A percentile compares a stretch with the other conserved stretches of the same genome.
phyloP scores from a whole-genome alignment of 352 stramenopile genomes.

The Globisporangium sylvaticum region DNA sequence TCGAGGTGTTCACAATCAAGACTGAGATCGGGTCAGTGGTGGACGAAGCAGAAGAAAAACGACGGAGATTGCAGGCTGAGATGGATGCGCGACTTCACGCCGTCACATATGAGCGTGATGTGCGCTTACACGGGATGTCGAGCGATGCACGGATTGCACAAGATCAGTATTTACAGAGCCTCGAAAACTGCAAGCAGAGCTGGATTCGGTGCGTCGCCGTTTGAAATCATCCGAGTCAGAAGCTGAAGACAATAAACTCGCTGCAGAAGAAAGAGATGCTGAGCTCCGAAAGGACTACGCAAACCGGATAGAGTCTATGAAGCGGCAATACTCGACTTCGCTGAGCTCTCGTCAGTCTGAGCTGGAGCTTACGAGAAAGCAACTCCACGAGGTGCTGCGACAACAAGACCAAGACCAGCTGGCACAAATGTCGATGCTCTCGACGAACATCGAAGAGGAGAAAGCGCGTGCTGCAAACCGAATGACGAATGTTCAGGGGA shows the following conservation, averaged over 20 bases:
- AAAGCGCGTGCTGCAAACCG: slow-evolving; percentile 37
- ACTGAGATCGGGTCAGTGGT: slow-evolving; percentile 19
- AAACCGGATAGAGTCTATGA: slow-evolving; percentile 17
- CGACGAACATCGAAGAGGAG: slow-evolving; percentile 36
- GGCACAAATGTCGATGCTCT: slow-evolving; percentile 49
- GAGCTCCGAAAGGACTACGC: slow-evolving; percentile 26
- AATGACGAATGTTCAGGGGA: slow-evolving; percentile 41
- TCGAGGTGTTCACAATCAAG: slow-evolving; percentile 49
- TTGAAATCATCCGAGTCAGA: slow-evolving; percentile 28
- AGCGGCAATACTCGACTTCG: slow-evolving; percentile 14
- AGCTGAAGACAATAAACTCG: slow-evolving; percentile 34
- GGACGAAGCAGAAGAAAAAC: slow-evolving; percentile 22
- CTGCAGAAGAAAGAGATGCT: slow-evolving; percentile 29
- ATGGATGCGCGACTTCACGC: slow-evolving; percentile 23
- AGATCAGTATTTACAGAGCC: slow-evolving; percentile 50
- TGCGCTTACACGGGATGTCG: slow-evolving; percentile 24
- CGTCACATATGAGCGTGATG: slow-evolving; percentile 29
- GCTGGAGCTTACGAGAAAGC: slow-evolving; percentile 32
- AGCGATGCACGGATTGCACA: slow-evolving; percentile 41
- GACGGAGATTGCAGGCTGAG: slow-evolving; percentile 28
- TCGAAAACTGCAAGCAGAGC: slow-evolving; percentile 45
- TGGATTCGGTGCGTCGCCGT: slow-evolving; percentile 26
- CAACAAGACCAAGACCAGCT: slow-evolving; percentile 70
- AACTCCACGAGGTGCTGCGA: slow-evolving; percentile 45
- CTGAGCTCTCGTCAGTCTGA: slow-evolving; percentile 23